These are phyloP conservation scores for Schoenoplectus tabernaemontani DNA, from an alignment of 202 grass and related monocot species.

Conservation along the genomic window DNA sequence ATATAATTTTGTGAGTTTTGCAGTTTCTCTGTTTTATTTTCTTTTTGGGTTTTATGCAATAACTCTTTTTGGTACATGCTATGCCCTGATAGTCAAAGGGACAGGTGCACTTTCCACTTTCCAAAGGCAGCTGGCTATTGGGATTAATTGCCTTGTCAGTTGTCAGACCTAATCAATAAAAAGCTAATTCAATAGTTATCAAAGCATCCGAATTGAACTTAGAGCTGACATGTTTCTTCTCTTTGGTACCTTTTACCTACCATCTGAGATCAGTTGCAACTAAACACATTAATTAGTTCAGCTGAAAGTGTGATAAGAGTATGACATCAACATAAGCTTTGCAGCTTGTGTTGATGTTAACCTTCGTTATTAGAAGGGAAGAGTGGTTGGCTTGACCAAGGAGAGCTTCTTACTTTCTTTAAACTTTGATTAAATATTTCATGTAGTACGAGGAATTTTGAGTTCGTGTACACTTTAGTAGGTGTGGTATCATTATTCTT, in stretches of 20 bases:
- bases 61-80: not conserved
- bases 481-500: not conserved
- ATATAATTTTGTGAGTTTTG: not conserved
- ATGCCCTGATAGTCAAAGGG: conserved; percentile 12
- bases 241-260: not conserved
- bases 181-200: not conserved
- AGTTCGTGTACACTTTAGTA: not conserved
- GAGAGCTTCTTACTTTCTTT: not conserved
- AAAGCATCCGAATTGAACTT: not conserved
- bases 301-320: not conserved
- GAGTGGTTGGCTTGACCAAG: not conserved
- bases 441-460: not conserved
- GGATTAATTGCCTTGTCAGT: not conserved
- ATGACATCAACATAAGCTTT: not conserved
- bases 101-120: not conserved
- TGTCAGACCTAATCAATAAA: not conserved
- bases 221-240: not conserved
- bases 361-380: not conserved
- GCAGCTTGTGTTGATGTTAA: not conserved
- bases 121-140: not conserved
- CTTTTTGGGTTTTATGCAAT: not conserved
- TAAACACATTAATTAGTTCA: not conserved
- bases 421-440: not conserved
- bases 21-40: not conserved
- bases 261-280: conserved; percentile 8